A percentile compares a stretch with the other conserved stretches of the same genome.
phyloP scores from a whole-genome alignment of 2,329 filamentous ascomycete species.

The Colletotrichum gloeosporioides region DNA sequence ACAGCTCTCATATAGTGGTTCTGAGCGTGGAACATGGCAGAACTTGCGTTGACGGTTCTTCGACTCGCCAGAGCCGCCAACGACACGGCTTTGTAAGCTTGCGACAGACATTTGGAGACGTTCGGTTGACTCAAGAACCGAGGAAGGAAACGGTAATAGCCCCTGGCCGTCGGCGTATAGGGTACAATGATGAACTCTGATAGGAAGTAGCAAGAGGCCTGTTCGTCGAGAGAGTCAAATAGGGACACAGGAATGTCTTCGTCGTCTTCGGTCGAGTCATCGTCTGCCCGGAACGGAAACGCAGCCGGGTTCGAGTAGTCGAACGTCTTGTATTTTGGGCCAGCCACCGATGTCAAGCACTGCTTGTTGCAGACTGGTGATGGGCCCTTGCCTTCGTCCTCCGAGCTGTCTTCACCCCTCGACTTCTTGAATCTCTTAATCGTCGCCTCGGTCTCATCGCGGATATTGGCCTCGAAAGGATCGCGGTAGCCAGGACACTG shows the following conservation, averaged over 20 bases:
- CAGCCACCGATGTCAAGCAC: constrained; percentile 10
- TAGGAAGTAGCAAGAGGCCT: constrained; percentile 22
- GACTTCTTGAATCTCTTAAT: constrained; percentile 25
- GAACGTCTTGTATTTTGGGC: constrained; percentile 15
- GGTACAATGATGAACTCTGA: constrained; percentile 23
- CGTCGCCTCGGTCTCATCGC: constrained; percentile 28
- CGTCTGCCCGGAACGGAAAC: constrained; percentile 8
- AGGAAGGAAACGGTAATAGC: constrained; percentile 22
- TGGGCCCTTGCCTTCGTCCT: neutral
- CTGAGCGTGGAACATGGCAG: constrained; percentile 16
- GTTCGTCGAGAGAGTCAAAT: constrained; percentile 17
- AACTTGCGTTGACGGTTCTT: neutral
- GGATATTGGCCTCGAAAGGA: constrained; percentile 29
- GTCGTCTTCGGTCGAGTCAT: constrained; percentile 7
- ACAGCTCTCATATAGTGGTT: constrained; percentile 22
- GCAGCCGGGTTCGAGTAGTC: constrained; percentile 11
- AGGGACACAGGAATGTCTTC: constrained; percentile 11
- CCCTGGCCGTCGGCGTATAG: neutral
- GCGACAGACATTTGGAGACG: constrained; percentile 20
- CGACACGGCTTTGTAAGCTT: constrained; percentile 22
- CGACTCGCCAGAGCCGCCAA: constrained; percentile 18
- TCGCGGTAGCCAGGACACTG: constrained; percentile 29
- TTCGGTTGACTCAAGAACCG: constrained; percentile 14
- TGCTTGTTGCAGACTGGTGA: constrained; percentile 15
- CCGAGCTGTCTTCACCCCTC: constrained; percentile 17